These are phyloP conservation scores for Penicillium steckii DNA, from an alignment of 495 filamentous ascomycete species.

Conservation along the genomic window DNA sequence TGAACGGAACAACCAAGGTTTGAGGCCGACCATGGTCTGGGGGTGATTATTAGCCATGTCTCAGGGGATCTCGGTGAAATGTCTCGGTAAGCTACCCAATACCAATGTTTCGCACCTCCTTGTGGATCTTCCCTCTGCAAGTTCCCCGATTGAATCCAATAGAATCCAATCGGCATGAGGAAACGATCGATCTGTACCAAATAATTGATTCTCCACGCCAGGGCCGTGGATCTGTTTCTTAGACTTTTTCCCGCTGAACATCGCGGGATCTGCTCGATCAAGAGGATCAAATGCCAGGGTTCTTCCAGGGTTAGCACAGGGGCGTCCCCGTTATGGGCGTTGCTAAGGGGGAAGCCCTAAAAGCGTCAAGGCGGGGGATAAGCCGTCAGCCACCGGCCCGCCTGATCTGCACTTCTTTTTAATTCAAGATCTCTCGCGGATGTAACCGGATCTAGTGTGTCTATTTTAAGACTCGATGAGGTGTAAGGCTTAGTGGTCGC, in stretches of 20 bases:
- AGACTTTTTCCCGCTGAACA: not conserved
- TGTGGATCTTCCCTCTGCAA: conserved; percentile 2
- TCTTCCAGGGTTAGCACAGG: too few species aligned
- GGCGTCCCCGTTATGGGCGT: too few species aligned
- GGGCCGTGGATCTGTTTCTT: not conserved
- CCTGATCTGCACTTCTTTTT: not conserved
- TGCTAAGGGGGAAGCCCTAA: too few species aligned
- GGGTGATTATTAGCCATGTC: conserved; percentile 19
- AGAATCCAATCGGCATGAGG: not conserved
- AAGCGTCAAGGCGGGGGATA: too few species aligned
- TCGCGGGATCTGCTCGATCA: too few species aligned
- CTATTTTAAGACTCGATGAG: not conserved
- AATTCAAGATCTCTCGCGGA: not conserved
- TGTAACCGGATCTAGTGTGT: not conserved
- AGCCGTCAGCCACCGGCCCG: not conserved
- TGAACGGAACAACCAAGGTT: not conserved
- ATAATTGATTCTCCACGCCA: conserved; percentile 8
- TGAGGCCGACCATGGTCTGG: conserved; percentile 4
- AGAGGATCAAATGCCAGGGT: too few species aligned
- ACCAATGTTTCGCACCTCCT: not conserved
- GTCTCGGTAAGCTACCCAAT: conserved; percentile 13
- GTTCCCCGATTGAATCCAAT: not conserved
- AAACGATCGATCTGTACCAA: not conserved
- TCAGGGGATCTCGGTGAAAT: conserved; percentile 10
- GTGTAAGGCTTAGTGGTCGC: not conserved